Evolutionary conservation across 257 asterid genomes (phyloP), one percentile per base, ranked within the genome.

Genomic region (Nicotiana tabacum): DNA sequence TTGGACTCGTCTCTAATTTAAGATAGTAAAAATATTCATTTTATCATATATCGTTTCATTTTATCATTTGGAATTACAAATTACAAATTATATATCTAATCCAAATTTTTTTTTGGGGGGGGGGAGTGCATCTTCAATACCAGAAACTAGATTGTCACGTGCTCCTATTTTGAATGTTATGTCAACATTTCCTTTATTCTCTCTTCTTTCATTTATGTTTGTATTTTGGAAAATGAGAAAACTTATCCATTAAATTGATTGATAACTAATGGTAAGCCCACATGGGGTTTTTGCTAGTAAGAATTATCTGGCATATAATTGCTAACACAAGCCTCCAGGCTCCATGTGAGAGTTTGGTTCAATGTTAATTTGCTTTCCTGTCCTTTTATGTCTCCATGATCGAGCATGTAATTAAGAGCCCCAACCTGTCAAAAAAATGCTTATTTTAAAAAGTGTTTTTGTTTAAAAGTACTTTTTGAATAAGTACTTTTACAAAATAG

Each of bases 221-320:
- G 10, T 58, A 18, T 18, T 58, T 58, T 58, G n/a, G 65, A 58
- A 18, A 18, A 58, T 27, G 65, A 58, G 65, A 58, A 18, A 29
- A 18, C 65, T 58, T 58, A 58, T 58, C 29, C 65, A 58, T 58
- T 58, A 17, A 58, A 58, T 58, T 58, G 65, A 58, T 58, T 58
- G 57, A 72, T 72, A 72, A 70, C 37, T 72, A 43, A 72, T 72
- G 4, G 9, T 72, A 46, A 72, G 78, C 12, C 24, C 78, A 46
- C 78, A 72, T 72, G 78, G 37, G 60, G 37, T 72, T 72, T 37
- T 17, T 58, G 35, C 15, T 46, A 12, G 60, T 43, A 72, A 43
- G 78, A 72, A 46, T 72, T 72, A 46, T 72, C 78, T 72, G 61
- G 61, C 61, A 46, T 72, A 46, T 72, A 46, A 72, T 46, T 46